Conservation (phyloP, 2,329 filamentous ascomycete species). For the Sarocladium kiliense region DNA sequence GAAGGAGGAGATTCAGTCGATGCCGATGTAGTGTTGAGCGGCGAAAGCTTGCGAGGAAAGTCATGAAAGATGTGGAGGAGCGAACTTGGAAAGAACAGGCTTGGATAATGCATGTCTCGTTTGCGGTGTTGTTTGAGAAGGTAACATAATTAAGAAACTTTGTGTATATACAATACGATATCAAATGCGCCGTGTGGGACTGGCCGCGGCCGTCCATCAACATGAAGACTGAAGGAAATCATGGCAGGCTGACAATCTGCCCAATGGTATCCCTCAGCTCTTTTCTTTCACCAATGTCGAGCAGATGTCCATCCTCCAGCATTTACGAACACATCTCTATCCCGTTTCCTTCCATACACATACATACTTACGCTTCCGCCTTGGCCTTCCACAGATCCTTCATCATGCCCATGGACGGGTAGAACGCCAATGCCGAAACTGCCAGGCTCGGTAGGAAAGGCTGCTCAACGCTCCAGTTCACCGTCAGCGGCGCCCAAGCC, state of each 20-base stretch:
- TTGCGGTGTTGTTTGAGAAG: too few species aligned
- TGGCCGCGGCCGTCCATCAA: not conserved
- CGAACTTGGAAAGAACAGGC: too few species aligned
- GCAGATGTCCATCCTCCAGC: too few species aligned
- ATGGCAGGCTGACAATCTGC: not conserved
- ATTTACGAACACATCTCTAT: not conserved
- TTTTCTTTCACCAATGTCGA: too few species aligned
- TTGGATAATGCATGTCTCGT: too few species aligned
- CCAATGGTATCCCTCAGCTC: not conserved
- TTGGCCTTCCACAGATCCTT: slow-evolving; percentile 35
- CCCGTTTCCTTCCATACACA: not conserved
- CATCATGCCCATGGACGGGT: slow-evolving; percentile 41
- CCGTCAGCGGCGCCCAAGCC: slow-evolving; percentile 74
- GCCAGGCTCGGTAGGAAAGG: slow-evolving; percentile 32
- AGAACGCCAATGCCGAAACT: slow-evolving; percentile 36
- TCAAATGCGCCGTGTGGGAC: too few species aligned
- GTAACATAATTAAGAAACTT: not conserved
- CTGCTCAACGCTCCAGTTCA: slow-evolving; percentile 74
- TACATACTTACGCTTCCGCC: not conserved
- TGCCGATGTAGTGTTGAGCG: slow-evolving; percentile 65
- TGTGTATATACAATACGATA: slow-evolving; percentile 1
- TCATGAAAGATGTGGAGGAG: too few species aligned
- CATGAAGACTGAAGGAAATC: not conserved
- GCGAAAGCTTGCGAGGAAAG: too few species aligned
- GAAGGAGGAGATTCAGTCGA: slow-evolving; percentile 63